Base-by-base conservation (phyloP, 805 yeast species). In the Hanseniaspora hatyaiensis region DNA sequence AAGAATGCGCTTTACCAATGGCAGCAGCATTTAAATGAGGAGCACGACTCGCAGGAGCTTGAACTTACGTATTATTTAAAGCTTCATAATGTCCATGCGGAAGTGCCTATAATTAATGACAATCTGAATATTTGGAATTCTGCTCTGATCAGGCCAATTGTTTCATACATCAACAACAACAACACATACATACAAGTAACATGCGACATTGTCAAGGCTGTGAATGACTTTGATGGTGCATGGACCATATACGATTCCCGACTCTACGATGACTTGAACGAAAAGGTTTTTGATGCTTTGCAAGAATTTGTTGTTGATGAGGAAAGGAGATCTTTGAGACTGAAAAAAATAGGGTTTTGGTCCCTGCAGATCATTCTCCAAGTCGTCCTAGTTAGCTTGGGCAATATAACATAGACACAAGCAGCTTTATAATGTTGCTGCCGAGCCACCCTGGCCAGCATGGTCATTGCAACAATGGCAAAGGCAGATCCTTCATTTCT, bases 181-280 rank as follows among this genome's bases (percentile, higher is more conserved):
- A 83, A 84, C 57, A 42, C 45, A 3, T 83, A 80, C 57, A 88
- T 92, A 51, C 96, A 95, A 37, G 78, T 89, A 50, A 72, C 78
- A 52, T 85, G 95, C 58, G 75, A 86, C 3, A 78, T 92, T 8
- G 80, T 81, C 29, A 92, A 92, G 59, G 73, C 76, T 38, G 64
- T 87, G 19, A 67, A 70, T 23, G 98, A 92, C 58, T 92, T 92
- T 61, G 87, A 84, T 56, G 98, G 98, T 0, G 77, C 95, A 6
- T 92, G 98, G 98, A 89, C 98, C 1, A 71, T 86, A 2, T 92
- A 87, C 62, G 98, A 92, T 60, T 81, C 92, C 23, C 69, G 81
- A 45, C 68, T 92, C 51, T 86, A 89, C 95, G 92, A 83, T 59
- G 96, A 89, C 59, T 70, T 92, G 43, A 81, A 92, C 24, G 79